Conservation (phyloP, 495 filamentous ascomycete genomes). For the Thermothielavioides terrestris region DNA sequence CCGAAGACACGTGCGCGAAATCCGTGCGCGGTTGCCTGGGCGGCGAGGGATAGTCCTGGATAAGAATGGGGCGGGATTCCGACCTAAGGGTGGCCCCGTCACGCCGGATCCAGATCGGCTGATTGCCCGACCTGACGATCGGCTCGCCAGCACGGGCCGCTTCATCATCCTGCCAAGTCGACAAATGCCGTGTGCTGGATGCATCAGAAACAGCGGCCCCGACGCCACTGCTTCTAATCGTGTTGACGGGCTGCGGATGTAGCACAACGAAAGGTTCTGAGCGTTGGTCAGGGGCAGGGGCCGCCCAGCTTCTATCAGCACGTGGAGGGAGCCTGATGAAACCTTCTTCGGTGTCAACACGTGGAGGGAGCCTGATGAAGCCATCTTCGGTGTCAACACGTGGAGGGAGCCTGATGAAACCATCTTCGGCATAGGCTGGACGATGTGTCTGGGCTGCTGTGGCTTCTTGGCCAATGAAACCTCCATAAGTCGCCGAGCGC, state of each 20-base stretch:
- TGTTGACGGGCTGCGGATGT: slow-evolving; percentile 1
- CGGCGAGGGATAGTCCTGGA: slow-evolving; percentile 9
- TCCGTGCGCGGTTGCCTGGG: slow-evolving; percentile 2
- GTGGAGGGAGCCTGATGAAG: slow-evolving; percentile 21
- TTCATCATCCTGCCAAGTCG: slow-evolving; percentile 7
- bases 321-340: slow-evolving; percentile 19
- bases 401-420: slow-evolving; percentile 21
- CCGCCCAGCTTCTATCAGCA: slow-evolving; percentile 4
- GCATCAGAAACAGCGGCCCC: not conserved
- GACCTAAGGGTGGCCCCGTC: slow-evolving; percentile 18
- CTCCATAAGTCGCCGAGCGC: not conserved
- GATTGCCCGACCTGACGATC: slow-evolving; percentile 10
- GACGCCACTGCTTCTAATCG: not conserved
- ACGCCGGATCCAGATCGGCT: slow-evolving; percentile 18
- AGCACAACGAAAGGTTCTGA: not conserved
- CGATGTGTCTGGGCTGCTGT: not conserved
- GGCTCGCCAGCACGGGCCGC: not conserved
- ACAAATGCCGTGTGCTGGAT: not conserved
- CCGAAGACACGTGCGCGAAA: not conserved
- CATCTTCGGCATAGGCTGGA: slow-evolving; percentile 6
- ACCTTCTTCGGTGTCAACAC: too few species aligned
- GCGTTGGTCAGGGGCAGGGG: not conserved
- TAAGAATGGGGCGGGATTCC: slow-evolving; percentile 19
- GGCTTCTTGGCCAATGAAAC: not conserved
- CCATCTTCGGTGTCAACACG: slow-evolving; percentile 17